phyloP scores from a whole-genome alignment of 1,284 basidiomycete genomes.

The Crepidotus sp. region DNA sequence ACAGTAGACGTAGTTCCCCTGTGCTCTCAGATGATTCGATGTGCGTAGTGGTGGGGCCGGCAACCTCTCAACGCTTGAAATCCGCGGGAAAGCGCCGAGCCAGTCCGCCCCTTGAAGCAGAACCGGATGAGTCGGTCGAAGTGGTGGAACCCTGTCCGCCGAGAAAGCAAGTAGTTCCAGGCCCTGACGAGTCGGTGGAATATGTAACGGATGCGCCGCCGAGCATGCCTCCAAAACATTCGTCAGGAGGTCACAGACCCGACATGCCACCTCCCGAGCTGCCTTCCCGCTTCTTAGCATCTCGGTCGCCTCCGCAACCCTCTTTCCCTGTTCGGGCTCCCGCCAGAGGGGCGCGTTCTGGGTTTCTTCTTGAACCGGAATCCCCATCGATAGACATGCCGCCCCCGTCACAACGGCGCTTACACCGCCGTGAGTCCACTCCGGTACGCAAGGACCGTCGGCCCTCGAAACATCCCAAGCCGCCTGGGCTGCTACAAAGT shows the following conservation, averaged over 20 bases:
- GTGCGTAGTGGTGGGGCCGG: conserved; percentile 5
- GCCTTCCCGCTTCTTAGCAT: conserved; percentile 24
- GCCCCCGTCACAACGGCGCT: conserved; percentile 37
- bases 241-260: conserved; percentile 10
- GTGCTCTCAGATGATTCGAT: conserved; percentile 10
- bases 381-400: conserved; percentile 33
- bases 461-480: conserved; percentile 21
- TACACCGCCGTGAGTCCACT: conserved; percentile 28
- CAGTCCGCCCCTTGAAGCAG: conserved; percentile 1
- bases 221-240: no score
- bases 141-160: neutral
- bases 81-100: conserved; percentile 15
- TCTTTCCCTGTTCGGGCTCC: conserved; percentile 49
- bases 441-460: conserved; percentile 12
- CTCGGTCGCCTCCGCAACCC: conserved; percentile 29
- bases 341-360: conserved; percentile 28
- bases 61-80: conserved; percentile 1
- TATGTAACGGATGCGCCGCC: conserved; percentile 11
- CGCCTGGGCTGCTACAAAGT: neutral
- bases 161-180: neutral
- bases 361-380: conserved; percentile 26
- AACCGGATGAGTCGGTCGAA: conserved; percentile 15
- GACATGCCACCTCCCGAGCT: conserved; percentile 36
- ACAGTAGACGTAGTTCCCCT: conserved; percentile 1
- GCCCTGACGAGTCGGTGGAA: conserved; percentile 16